phyloP scores from a whole-genome alignment of 2,329 filamentous ascomycete species.

The Annulohypoxylon truncatum region DNA sequence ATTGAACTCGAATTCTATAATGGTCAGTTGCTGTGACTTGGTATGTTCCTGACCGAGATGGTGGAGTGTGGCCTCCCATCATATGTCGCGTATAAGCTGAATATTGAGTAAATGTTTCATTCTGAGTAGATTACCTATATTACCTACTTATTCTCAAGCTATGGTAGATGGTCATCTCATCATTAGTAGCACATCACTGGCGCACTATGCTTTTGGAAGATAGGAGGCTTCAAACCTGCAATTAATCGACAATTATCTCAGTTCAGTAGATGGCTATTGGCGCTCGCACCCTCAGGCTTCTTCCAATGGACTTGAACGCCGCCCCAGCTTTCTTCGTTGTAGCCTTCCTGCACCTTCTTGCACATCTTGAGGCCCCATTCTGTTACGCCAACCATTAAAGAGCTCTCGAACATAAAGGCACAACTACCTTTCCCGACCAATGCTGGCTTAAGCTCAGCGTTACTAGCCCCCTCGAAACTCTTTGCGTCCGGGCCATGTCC shows the following conservation, averaged over 20 bases:
- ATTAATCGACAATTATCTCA: constrained; percentile 32
- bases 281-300: constrained; percentile 51
- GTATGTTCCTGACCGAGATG: no score
- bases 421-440: constrained; percentile 71
- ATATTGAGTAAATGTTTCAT: no score
- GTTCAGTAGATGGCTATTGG: constrained; percentile 47
- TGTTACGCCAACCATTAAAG: constrained; percentile 76
- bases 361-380: constrained; percentile 74
- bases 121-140: background rate
- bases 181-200: background rate
- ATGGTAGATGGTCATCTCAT: background rate
- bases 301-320: constrained; percentile 73
- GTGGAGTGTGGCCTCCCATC: no score
- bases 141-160: background rate
- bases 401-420: constrained; percentile 77
- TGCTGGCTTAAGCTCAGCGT: constrained; percentile 69
- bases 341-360: constrained; percentile 70
- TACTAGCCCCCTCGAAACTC: constrained; percentile 66
- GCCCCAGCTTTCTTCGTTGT: constrained; percentile 86
- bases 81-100: no score
- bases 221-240: background rate
- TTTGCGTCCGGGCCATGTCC: constrained; percentile 65
- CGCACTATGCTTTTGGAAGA: background rate
- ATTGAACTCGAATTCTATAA: background rate
- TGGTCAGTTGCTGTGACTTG: no score